These are phyloP conservation scores for Penicillium sclerotigenum DNA, from an alignment of 2,329 filamentous ascomycete genomes.

Conservation along the genomic window DNA sequence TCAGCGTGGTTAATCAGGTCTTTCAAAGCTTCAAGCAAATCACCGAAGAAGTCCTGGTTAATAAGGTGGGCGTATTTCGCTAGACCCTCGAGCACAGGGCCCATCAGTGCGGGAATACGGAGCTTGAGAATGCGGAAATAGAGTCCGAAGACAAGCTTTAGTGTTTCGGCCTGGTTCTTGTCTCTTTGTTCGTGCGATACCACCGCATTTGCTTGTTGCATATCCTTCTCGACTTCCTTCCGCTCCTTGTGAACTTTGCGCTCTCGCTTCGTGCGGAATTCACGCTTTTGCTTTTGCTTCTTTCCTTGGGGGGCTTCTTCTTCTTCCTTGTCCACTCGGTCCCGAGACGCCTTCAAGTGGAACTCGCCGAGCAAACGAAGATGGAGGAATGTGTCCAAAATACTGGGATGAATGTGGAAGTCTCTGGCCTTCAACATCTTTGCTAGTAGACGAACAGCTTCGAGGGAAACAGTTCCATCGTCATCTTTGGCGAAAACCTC, in stretches of 20 bases:
- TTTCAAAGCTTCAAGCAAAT: slow-evolving; percentile 88
- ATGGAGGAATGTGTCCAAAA: slow-evolving; percentile 87
- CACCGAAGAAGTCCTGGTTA: slow-evolving; percentile 98
- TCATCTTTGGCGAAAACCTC: slow-evolving; percentile 82
- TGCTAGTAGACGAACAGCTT: slow-evolving; percentile 77
- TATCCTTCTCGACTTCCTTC: slow-evolving; percentile 85
- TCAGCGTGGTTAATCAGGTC: slow-evolving; percentile 81
- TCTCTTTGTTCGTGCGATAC: slow-evolving; percentile 92
- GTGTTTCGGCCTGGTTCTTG: slow-evolving; percentile 87
- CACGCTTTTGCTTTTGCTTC: slow-evolving; percentile 69
- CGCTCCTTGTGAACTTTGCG: slow-evolving; percentile 81
- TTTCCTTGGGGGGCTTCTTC: slow-evolving; percentile 49
- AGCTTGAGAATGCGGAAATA: slow-evolving; percentile 94
- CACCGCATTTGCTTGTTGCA: slow-evolving; percentile 84
- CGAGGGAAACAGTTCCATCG: slow-evolving; percentile 81
- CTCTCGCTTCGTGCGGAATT: slow-evolving; percentile 84
- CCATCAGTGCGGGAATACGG: slow-evolving; percentile 80
- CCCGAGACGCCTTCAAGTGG: slow-evolving; percentile 74
- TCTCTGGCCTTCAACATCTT: slow-evolving; percentile 94
- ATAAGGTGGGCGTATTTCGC: slow-evolving; percentile 94
- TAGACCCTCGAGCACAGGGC: slow-evolving; percentile 90
- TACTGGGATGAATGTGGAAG: slow-evolving; percentile 77
- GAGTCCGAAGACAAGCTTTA: slow-evolving; percentile 91
- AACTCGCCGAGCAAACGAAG: slow-evolving; percentile 87
- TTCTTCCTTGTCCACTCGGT: slow-evolving; percentile 64